Evolutionary conservation across 495 filamentous ascomycete species (phyloP).

Genomic region (Friedmanniomyces endolithicus): DNA sequence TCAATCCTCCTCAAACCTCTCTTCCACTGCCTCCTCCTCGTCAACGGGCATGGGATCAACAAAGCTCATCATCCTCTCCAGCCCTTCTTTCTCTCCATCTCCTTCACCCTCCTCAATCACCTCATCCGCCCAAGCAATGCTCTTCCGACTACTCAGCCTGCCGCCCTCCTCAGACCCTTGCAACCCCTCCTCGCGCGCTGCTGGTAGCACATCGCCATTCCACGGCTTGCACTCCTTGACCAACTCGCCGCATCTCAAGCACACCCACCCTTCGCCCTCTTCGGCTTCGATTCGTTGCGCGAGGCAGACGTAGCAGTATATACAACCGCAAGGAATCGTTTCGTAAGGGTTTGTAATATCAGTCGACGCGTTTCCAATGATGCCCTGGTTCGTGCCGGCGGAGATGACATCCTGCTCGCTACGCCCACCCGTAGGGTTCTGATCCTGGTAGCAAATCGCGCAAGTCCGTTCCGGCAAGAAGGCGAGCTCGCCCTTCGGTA

Average conservation of each 20-base stretch:
- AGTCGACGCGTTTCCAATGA: slow-evolving; percentile 78
- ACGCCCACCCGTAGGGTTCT: slow-evolving; percentile 51
- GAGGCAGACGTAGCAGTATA: slow-evolving; percentile 97
- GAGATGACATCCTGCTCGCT: slow-evolving; percentile 54
- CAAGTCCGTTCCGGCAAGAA: slow-evolving; percentile 91
- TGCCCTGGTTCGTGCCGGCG: slow-evolving; percentile 47
- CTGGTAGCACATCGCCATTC: slow-evolving; percentile 66
- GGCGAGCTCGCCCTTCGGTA: slow-evolving; percentile 57
- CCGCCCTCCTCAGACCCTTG: neutral
- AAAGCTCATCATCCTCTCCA: slow-evolving; percentile 16
- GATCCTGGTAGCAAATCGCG: slow-evolving; percentile 93
- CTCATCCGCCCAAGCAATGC: slow-evolving; percentile 27
- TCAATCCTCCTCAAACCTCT: slow-evolving; percentile 1
- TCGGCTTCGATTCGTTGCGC: slow-evolving; percentile 79
- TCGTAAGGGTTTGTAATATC: slow-evolving; percentile 97
- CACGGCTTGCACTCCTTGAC: slow-evolving; percentile 87
- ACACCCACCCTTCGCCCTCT: slow-evolving; percentile 94
- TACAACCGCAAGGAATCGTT: slow-evolving; percentile 74
- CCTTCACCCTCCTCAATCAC: slow-evolving; percentile 7
- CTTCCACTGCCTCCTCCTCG: slow-evolving; percentile 16
- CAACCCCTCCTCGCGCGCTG: slow-evolving; percentile 1
- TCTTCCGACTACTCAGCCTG: slow-evolving; percentile 20
- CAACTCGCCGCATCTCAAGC: slow-evolving; percentile 74
- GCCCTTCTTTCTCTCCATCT: slow-evolving; percentile 12
- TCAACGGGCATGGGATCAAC: slow-evolving; percentile 28